phyloP scores from a whole-genome alignment of 176 grass and related monocot genomes.

The Rhynchospora pubera region DNA sequence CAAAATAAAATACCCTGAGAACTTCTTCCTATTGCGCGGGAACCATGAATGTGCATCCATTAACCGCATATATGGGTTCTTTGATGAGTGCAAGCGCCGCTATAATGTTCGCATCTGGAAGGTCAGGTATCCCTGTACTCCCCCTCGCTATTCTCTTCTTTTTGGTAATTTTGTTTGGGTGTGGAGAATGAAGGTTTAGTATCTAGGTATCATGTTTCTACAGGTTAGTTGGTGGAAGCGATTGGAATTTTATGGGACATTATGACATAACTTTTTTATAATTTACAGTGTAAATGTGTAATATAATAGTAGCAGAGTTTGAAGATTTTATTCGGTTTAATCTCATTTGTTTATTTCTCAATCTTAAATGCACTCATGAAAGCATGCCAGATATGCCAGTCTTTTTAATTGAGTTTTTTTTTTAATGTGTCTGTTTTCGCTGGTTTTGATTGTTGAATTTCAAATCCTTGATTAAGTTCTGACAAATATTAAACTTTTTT shows the following conservation, averaged over 20 bases:
- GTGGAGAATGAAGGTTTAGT: neutral
- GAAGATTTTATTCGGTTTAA: neutral
- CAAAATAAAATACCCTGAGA: slow-evolving; percentile 61
- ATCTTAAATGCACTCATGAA: neutral
- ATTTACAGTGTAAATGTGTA: neutral
- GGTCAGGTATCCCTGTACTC: neutral
- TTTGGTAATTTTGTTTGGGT: neutral
- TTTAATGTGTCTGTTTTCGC: neutral
- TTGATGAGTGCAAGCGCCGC: slow-evolving; percentile 65
- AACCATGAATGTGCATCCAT: slow-evolving; percentile 79
- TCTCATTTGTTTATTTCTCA: neutral
- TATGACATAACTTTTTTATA: neutral
- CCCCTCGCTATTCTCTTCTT: neutral
- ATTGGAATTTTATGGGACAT: neutral
- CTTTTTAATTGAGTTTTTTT: neutral
- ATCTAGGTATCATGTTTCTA: neutral
- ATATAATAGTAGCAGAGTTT: neutral
- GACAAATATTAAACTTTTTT: neutral
- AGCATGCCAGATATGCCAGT: neutral
- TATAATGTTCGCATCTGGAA: slow-evolving; percentile 71
- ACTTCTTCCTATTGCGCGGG: slow-evolving; percentile 66
- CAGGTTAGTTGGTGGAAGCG: neutral
- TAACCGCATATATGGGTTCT: slow-evolving; percentile 71
- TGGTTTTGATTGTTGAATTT: neutral
- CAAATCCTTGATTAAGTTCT: neutral